Conservation (phyloP, 768 basidiomycete genomes). For the Amanita jacksonii region DNA sequence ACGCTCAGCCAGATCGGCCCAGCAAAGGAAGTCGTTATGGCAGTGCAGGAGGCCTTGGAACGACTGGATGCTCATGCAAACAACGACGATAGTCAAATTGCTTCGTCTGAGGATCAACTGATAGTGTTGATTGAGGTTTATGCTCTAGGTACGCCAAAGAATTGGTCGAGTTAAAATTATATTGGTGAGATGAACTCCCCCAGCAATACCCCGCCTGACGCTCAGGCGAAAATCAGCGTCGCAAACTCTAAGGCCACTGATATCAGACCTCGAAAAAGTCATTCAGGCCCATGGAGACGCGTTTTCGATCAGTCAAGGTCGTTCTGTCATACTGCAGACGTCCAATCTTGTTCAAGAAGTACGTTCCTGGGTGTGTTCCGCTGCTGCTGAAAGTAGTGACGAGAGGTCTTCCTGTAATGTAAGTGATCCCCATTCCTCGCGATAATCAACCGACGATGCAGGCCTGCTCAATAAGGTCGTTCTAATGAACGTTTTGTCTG, state of each 20-base stretch:
- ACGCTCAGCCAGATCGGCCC: conserved; percentile 31
- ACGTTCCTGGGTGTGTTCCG: conserved; percentile 26
- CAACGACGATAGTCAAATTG: conserved; percentile 18
- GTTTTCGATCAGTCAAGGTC: conserved; percentile 22
- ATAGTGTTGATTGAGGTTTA: conserved; percentile 29
- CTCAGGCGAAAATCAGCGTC: conserved; percentile 31
- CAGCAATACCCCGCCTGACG: conserved; percentile 38
- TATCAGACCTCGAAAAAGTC: conserved; percentile 26
- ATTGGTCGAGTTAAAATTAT: neutral
- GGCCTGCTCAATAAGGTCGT: conserved; percentile 8
- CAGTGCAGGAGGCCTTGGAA: conserved; percentile 36
- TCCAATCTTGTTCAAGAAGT: conserved; percentile 20
- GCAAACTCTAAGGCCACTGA: conserved; percentile 32
- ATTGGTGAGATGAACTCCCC: conserved; percentile 1
- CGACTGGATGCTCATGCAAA: conserved; percentile 18
- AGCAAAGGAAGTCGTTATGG: conserved; percentile 38
- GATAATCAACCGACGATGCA: conserved; percentile 1
- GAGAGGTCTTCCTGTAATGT: conserved; percentile 23
- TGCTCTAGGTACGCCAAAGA: conserved; percentile 28
- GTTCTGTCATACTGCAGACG: conserved; percentile 19
- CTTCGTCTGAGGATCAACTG: conserved; percentile 24
- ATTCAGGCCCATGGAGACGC: conserved; percentile 18
- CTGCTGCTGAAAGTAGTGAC: conserved; percentile 12
- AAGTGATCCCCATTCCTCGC: conserved; percentile 6
- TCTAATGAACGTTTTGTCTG: conserved; percentile 15